Evolutionary conservation across 2,329 filamentous ascomycete genomes (phyloP), one percentile per base, ranked within the genome.

Genomic region (Ilyonectria sp.): DNA sequence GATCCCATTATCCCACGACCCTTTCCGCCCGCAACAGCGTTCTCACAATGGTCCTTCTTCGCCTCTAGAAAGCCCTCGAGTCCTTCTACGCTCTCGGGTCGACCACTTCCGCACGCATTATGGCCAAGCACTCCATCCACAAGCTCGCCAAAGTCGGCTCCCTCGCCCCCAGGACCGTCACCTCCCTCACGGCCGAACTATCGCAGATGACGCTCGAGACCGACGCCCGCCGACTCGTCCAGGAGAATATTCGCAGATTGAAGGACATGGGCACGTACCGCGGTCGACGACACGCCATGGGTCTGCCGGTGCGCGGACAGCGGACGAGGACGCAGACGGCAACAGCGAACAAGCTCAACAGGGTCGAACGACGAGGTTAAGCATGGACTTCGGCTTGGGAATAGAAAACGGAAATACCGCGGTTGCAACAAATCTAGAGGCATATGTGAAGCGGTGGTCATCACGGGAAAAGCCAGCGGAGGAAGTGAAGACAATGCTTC

Each of bases 141-240:
- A 91, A 94, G 33, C 91, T 89, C 64, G 93, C 93, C 72, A 93
- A 91, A 77, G 86, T 98, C 73, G 93, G 93, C 79, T 87, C 90
- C 8, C 84, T 99, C 21, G 87, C 90, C 50, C 90, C 91, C 67
- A 91, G 92, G 79, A 95, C 94, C 68, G 85, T 97, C 73, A 91
- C 94, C 59, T 92, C 93, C 60, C 86, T 99, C 68, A 96, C 93
- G 23, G 92, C 92, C 57, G 94, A 97, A 77, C 86, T 99, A 46
- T 93, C 94, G 17, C 91, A 91, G 61, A 95, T 99, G 94, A 97
- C 93, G 67, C 94, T 98, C 76, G 96, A 98, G 81, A 97, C 93
- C 80, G 95, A 98, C 76, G 86, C 97, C 71, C 86, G 90, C 76
- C 89, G 92, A 78, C 84, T 93, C 66, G 83, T 98, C 43, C 87